Conservation (phyloP, 768 basidiomycete species). For the Paxillus involutus region DNA sequence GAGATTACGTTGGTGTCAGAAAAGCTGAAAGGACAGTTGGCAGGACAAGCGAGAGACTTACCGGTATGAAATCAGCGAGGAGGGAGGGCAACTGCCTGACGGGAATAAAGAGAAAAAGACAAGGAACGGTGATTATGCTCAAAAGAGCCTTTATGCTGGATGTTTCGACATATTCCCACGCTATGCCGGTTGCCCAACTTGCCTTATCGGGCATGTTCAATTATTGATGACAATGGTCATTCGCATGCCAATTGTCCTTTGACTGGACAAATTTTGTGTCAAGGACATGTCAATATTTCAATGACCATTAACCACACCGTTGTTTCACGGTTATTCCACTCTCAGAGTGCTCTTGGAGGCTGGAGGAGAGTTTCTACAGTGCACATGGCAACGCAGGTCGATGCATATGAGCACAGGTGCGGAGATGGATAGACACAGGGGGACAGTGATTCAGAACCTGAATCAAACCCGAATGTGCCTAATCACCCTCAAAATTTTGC, state of each 20-base stretch:
- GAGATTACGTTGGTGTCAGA: conserved; percentile 24
- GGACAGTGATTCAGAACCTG: too few species aligned
- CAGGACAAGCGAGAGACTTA: conserved; percentile 3
- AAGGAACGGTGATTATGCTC: conserved; percentile 10
- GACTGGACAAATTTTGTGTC: too few species aligned
- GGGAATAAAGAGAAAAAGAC: conserved; percentile 7
- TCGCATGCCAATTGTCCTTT: too few species aligned
- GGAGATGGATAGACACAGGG: not conserved
- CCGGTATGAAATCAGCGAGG: conserved; percentile 15
- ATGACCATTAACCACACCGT: too few species aligned
- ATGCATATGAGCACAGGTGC: not conserved
- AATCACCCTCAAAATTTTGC: not conserved
- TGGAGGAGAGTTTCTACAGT: too few species aligned
- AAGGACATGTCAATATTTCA: too few species aligned
- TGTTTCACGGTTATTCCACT: too few species aligned
- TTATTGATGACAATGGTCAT: not conserved
- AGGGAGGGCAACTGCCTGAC: conserved; percentile 5
- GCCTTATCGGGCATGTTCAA: not conserved
- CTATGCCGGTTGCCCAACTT: not conserved
- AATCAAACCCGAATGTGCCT: not conserved
- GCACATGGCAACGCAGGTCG: not conserved
- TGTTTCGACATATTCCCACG: conserved; percentile 6
- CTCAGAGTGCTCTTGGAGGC: too few species aligned
- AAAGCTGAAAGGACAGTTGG: conserved; percentile 10
- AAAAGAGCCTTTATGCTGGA: conserved; percentile 8